phyloP scores from a whole-genome alignment of 2,329 filamentous ascomycete genomes.

The Parascedosporium putredinis region DNA sequence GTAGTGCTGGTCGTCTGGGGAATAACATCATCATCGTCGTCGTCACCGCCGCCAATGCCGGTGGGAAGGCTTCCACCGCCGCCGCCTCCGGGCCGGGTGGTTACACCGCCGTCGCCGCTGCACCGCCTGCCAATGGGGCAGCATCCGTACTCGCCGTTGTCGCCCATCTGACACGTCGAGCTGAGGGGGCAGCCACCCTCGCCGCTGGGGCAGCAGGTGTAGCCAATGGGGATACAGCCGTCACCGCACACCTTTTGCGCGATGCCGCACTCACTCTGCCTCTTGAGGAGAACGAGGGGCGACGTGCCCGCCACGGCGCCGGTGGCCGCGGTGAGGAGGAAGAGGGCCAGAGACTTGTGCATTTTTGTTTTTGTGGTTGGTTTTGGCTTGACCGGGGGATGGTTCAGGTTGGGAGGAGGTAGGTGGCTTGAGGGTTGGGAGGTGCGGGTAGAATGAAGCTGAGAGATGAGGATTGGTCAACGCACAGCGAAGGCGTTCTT shows the following conservation, averaged over 20 bases:
- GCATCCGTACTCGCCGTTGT: slow-evolving; percentile 19
- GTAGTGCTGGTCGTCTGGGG: neutral
- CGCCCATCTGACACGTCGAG: slow-evolving; percentile 16
- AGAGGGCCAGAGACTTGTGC: slow-evolving; percentile 30
- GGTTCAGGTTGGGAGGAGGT: neutral
- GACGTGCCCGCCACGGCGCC: slow-evolving; percentile 26
- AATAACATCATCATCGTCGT: neutral
- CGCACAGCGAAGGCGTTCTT: neutral
- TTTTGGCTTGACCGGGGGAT: neutral
- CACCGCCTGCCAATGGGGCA: slow-evolving; percentile 19
- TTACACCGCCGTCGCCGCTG: slow-evolving; percentile 17
- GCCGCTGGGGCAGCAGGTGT: slow-evolving; percentile 21
- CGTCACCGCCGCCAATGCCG: neutral
- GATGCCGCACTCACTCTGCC: slow-evolving; percentile 4
- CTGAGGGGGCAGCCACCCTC: slow-evolving; percentile 18
- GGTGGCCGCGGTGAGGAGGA: slow-evolving; percentile 38
- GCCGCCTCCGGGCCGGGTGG: slow-evolving; percentile 7
- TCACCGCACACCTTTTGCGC: slow-evolving; percentile 17
- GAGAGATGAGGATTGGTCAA: neutral
- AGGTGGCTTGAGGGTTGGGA: neutral
- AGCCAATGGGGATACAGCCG: slow-evolving; percentile 18
- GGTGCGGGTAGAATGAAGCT: neutral
- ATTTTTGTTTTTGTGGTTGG: neutral
- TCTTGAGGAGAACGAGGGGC: neutral
- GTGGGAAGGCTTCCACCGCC: neutral